Evolutionary conservation across 495 filamentous ascomycete genomes (phyloP).

Genomic region (Hypoxylon trugodes): DNA sequence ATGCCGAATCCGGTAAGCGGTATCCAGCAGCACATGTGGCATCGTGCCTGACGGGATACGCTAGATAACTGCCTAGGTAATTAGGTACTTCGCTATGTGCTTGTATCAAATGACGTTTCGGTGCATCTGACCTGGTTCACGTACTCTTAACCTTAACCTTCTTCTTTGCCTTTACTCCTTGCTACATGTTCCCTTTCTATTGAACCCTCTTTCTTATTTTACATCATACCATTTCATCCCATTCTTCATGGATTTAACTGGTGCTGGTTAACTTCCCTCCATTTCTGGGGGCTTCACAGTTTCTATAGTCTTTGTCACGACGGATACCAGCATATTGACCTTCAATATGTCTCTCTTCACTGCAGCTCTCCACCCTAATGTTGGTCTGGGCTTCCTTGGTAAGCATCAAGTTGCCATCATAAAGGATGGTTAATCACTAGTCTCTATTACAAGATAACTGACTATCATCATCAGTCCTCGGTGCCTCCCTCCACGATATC

Average conservation of each 20-base stretch:
- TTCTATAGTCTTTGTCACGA: conserved; percentile 9
- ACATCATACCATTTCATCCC: conserved; percentile 15
- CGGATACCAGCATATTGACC: not conserved
- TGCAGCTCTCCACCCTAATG: conserved; percentile 77
- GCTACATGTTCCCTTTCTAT: conserved; percentile 4
- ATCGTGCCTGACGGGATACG: conserved; percentile 18
- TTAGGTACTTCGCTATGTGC: too few relatives aligned
- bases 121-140: conserved; percentile 26
- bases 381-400: conserved; percentile 82
- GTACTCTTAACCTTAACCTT: conserved; percentile 1
- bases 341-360: conserved; percentile 64
- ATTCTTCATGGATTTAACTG: conserved; percentile 31
- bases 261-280: conserved; percentile 15
- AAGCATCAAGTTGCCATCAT: conserved; percentile 38
- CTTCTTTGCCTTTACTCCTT: not conserved
- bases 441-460: not conserved
- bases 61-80: conserved; percentile 1
- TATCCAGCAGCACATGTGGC: conserved; percentile 2
- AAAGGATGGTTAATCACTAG: not conserved
- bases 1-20: conserved; percentile 9
- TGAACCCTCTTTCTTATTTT: conserved; percentile 8
- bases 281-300: conserved; percentile 1
- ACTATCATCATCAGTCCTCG: conserved; percentile 67
- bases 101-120: conserved; percentile 36
- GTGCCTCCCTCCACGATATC: conserved; percentile 88